A percentile compares a stretch with the other conserved stretches of the same genome.
Evolutionary conservation across 441 rosid genomes (phyloP).

Genomic region (Gossypium schwendimanii): DNA sequence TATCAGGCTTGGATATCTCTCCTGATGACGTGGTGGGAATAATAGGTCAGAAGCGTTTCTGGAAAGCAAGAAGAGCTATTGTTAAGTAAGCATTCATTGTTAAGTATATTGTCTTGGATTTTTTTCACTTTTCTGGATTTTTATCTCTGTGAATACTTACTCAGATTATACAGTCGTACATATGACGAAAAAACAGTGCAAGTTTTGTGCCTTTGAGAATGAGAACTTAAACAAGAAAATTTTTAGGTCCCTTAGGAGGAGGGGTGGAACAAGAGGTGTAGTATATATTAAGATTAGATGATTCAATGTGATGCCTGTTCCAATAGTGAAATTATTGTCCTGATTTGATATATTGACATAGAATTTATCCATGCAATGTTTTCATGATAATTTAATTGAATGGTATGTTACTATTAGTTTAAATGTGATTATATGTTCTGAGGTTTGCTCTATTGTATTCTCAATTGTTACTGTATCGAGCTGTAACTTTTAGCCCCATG

Average conservation of each 20-base stretch:
- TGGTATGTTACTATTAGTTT: not conserved
- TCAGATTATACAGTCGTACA: not conserved
- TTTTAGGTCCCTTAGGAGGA: constrained; percentile 9
- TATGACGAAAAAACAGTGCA: not conserved
- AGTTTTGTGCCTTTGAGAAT: not conserved
- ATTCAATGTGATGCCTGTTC: not conserved
- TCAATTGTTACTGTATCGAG: not conserved
- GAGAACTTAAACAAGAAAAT: not conserved
- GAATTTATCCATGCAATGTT: not conserved
- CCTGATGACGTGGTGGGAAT: constrained; percentile 77
- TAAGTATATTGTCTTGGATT: not conserved
- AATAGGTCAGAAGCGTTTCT: constrained; percentile 80
- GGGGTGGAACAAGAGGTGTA: constrained; percentile 3
- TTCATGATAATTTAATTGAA: not conserved
- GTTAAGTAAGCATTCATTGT: constrained; percentile 53
- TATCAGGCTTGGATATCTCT: constrained; percentile 43
- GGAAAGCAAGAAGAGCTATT: constrained; percentile 83
- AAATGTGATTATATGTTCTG: constrained; percentile 1
- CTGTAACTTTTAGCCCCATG: not conserved
- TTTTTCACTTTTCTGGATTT: constrained; percentile 1
- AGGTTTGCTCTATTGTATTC: not conserved
- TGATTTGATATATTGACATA: not conserved
- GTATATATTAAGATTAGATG: not conserved
- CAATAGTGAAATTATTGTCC: not conserved
- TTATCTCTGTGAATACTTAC: not conserved